Evolutionary conservation across 2,329 filamentous ascomycete species (phyloP).

Genomic region (Colletotrichum costaricense): DNA sequence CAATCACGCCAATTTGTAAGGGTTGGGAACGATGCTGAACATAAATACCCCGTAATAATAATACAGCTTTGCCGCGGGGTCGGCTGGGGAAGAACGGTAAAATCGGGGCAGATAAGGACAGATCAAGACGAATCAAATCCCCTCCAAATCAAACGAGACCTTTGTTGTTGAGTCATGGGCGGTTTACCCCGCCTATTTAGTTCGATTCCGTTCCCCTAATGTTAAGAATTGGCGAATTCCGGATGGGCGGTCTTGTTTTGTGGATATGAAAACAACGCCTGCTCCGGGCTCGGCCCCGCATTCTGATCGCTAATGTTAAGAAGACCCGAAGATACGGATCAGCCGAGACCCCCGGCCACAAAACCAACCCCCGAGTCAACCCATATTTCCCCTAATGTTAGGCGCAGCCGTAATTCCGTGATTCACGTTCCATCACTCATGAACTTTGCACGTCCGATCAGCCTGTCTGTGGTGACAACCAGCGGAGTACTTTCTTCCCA

Average conservation of each 20-base stretch:
- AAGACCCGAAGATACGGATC: conserved; percentile 21
- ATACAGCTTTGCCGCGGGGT: conserved; percentile 2
- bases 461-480: neutral
- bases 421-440: neutral
- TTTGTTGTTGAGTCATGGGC: conserved; percentile 13
- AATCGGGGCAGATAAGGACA: conserved; percentile 21
- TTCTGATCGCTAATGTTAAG: conserved; percentile 28
- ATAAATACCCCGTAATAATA: neutral
- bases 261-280: neutral
- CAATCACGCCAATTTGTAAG: neutral
- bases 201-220: conserved; percentile 12
- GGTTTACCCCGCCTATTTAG: conserved; percentile 2
- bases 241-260: neutral
- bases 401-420: neutral
- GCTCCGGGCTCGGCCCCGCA: conserved; percentile 16
- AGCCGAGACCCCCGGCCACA: neutral
- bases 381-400: conserved; percentile 10
- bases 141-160: neutral
- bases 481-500: neutral
- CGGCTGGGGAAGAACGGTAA: neutral
- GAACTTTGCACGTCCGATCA: neutral
- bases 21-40: neutral
- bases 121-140: conserved; percentile 3
- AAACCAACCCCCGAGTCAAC: neutral
- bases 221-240: conserved; percentile 26